Base-by-base conservation (phyloP, 1,139 yeast genomes). In the Meyerozyma smithsonii region DNA sequence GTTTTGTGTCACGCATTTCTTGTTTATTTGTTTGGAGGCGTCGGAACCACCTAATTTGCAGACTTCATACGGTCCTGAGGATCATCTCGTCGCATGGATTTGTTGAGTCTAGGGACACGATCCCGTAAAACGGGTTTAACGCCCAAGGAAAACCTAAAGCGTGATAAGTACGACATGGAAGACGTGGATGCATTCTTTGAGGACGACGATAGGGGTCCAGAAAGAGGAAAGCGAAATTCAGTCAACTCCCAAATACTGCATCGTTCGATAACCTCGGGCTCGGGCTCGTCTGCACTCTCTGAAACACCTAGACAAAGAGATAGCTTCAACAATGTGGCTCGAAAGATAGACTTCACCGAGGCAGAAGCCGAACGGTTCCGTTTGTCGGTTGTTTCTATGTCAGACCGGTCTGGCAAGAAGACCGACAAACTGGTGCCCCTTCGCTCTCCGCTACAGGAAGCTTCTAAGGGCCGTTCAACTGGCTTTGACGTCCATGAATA, bases 161-260 rank as follows among this genome's bases (percentile, higher is more conserved):
- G 77, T 48, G 94, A 85, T 58, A 76, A 75, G 42, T 74, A 79
- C 55, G 84, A 88, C 28, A 78, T 87, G 82, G 96, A 88, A 54
- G 85, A 82, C 51, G 61, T 87, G 32, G 85, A 84, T 49, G 95
- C 81, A 41, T 88, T 84, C 62, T 87, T 86, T 42, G 58, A 55
- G 16, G 70, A 63, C 49, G 72, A 72, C 32, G 81, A 76, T 18
- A 72, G 62, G 33, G 35, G 41, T 18, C 26, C 32, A 8, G 17
- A 28, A n/a, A 18, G 48, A 18, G 42, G 33, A 32, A 19, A 30
- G 17, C 30, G 30, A 4, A 26, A 26, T 15, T 26, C 30, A 8
- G 15, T 26, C 3, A 26, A 26, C 17, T 26, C 34, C 5, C 34
- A 30, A 18, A 16, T 16, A 18, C 34, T 30, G 34, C 20, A 6